These are phyloP conservation scores for Dionaea muscipula DNA, from an alignment of 179 eudicot genomes.

Conservation along the genomic window DNA sequence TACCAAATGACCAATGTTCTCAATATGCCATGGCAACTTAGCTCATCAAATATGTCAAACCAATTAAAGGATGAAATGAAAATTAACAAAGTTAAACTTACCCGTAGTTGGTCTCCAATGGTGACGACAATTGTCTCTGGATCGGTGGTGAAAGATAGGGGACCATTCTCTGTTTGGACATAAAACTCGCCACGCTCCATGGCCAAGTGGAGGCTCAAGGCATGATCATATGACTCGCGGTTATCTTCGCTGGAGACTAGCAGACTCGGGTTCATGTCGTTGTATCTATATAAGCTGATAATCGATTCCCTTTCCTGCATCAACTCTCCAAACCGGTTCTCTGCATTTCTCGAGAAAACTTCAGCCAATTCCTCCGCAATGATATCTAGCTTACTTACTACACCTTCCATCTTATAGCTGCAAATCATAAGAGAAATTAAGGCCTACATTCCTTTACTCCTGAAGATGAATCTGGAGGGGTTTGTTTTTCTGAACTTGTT, in stretches of 20 bases:
- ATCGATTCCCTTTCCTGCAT: slow-evolving; percentile 35
- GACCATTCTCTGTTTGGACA: slow-evolving; percentile 34
- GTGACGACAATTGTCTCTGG: slow-evolving; percentile 48
- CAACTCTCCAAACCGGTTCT: slow-evolving; percentile 20
- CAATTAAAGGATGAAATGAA: not conserved
- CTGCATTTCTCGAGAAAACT: slow-evolving; percentile 23
- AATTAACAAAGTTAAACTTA: slow-evolving; percentile 9
- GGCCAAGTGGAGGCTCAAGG: slow-evolving; percentile 41
- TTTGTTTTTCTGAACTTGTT: too few species aligned
- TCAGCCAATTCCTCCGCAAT: slow-evolving; percentile 48
- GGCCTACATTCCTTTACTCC: too few species aligned
- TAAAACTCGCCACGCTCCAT: slow-evolving; percentile 45
- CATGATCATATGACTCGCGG: slow-evolving; percentile 28
- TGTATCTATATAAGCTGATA: slow-evolving; percentile 37
- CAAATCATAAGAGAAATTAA: too few species aligned
- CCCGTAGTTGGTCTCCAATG: slow-evolving; percentile 53
- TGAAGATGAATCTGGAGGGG: too few species aligned
- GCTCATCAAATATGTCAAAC: not conserved
- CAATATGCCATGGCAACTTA: too few species aligned
- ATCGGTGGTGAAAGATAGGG: slow-evolving; percentile 32
- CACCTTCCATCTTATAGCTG: slow-evolving; percentile 54
- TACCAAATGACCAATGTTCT: too few species aligned
- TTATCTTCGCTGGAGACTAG: slow-evolving; percentile 26
- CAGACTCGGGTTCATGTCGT: slow-evolving; percentile 29
- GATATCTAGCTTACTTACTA: slow-evolving; percentile 34